These are phyloP conservation scores for Nicotiana noctiflora DNA, from an alignment of 257 asterid species.

Conservation along the genomic window DNA sequence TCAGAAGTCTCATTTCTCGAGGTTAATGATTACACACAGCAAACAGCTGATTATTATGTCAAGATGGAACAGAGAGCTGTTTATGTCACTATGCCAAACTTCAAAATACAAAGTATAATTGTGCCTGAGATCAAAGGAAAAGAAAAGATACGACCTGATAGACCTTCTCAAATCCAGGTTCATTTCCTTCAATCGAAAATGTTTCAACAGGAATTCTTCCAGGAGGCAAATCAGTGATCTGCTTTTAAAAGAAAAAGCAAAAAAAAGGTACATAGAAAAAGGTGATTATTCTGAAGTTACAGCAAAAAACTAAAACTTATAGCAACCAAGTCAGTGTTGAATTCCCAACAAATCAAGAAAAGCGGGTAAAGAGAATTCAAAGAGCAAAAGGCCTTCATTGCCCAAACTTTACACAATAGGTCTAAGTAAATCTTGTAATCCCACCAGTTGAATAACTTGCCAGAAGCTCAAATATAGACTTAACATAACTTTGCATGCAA, in stretches of 20 bases:
- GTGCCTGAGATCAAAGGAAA: neutral
- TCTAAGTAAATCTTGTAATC: neutral
- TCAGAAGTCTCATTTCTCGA: neutral
- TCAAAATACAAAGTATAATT: neutral
- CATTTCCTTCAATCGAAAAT: constrained; percentile 63
- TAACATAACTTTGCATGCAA: neutral
- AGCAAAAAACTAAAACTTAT: neutral
- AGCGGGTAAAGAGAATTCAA: neutral
- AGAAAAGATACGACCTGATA: constrained; percentile 45
- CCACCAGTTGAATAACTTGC: neutral
- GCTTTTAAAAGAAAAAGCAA: constrained; percentile 24
- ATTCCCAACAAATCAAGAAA: neutral
- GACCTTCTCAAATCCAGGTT: constrained; percentile 65
- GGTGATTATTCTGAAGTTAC: neutral
- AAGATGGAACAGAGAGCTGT: neutral
- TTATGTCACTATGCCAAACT: neutral
- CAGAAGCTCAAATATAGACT: neutral
- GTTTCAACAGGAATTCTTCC: constrained; percentile 92
- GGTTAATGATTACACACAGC: neutral
- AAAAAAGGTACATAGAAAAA: neutral
- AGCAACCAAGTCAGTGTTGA: neutral
- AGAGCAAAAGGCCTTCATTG: neutral
- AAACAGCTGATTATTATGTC: constrained; percentile 4
- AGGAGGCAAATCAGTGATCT: constrained; percentile 94
- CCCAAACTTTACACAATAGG: neutral